Evolutionary conservation across 306 rosid genomes (phyloP), one percentile per base, ranked within the genome.

Genomic region (Cucurbita pepo): DNA sequence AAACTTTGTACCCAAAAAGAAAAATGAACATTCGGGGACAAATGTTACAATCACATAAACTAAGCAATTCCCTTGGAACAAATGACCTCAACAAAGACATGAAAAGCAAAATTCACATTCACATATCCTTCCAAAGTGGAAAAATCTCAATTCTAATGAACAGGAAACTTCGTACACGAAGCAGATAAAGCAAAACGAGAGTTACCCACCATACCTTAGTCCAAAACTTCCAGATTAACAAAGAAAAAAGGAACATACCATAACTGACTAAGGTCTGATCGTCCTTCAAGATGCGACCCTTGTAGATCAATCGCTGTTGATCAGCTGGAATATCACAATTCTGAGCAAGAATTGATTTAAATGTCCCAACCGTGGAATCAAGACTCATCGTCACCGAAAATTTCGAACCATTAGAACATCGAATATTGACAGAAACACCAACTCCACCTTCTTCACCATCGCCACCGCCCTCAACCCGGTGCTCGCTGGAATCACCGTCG

Each of bases 241-340:
- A 69, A 13, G 10, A 25, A 16, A 8, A 25, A 8, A 25, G 13
- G 10, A 25, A 55, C n/a, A 41, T 59, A 91, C 97, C 96, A 64
- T 88, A 88, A 85, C 87, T 91, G 64, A 65, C 80, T 44, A 91
- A 85, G 13, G 92, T 77, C 71, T 91, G 91, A 74, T 91, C 97
- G 37, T 91, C 89, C 85, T 88, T 87, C 19, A 91, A 83, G 81
- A 91, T 91, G 80, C 96, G 88, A 1, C 97, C 97, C 75, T 91
- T 89, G 79, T 91, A 91, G 84, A 91, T 91, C 93, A 91, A 80
- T 8, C 97, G 86, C 79, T 91, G 97, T 60, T 85, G 88, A 53
- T 86, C 83, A 41, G 91, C 73, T 3, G 89, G 86, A 54, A 89
- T 78, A 63, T 87, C 88, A 59, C 88, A 84, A 55, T 77, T 83